Evolutionary conservation across 257 asterid species (phyloP).

Genomic region (Salvia hispanica): DNA sequence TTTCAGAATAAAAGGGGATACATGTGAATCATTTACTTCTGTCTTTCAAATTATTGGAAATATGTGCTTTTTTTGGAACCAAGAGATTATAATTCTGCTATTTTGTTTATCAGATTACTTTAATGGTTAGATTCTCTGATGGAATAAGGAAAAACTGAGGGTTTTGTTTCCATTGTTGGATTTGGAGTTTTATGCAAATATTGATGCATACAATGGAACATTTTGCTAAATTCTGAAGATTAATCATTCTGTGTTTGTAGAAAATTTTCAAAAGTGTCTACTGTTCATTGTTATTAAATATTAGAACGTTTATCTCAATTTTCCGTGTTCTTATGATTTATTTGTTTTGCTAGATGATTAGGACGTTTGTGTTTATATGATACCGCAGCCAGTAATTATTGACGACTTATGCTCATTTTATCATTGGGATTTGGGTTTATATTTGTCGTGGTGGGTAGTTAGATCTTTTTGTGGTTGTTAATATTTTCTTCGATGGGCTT

Average conservation of each 20-base stretch:
- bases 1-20: neutral
- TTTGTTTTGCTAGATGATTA: slow-evolving; percentile 1
- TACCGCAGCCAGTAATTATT: neutral
- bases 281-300: neutral
- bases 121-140: slow-evolving; percentile 18
- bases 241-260: neutral
- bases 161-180: neutral
- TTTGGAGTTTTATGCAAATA: neutral
- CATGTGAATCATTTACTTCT: neutral
- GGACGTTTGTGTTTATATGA: slow-evolving; percentile 12
- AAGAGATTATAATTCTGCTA: neutral
- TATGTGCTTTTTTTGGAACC: slow-evolving; percentile 6
- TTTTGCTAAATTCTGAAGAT: neutral
- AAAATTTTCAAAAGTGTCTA: neutral
- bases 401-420: neutral
- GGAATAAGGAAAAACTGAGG: slow-evolving; percentile 3
- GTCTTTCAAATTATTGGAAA: slow-evolving; percentile 14
- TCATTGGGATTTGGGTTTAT: slow-evolving; percentile 7
- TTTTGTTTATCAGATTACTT: neutral
- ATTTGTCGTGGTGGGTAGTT: neutral
- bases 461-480: slow-evolving; percentile 1
- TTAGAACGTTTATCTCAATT: neutral
- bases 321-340: neutral
- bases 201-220: neutral
- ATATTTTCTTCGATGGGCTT: neutral